These are phyloP conservation scores for Sesbania bispinosa DNA, from an alignment of 306 rosid genomes.

Conservation along the genomic window DNA sequence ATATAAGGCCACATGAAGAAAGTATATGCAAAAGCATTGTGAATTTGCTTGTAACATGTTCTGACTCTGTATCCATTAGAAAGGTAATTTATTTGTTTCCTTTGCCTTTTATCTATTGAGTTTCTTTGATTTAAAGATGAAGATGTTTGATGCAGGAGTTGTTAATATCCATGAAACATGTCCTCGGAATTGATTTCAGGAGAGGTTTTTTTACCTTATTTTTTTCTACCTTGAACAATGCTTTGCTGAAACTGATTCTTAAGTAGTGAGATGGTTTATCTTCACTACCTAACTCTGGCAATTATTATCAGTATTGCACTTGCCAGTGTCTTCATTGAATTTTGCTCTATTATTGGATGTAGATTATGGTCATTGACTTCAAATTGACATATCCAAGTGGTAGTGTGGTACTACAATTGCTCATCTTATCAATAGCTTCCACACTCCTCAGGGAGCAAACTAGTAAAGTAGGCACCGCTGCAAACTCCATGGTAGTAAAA, in stretches of 20 bases:
- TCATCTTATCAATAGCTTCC: constrained; percentile 59
- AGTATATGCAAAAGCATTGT: constrained; percentile 98
- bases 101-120: background rate
- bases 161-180: constrained; percentile 91
- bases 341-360: constrained; percentile 8
- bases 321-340: background rate
- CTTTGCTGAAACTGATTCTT: background rate
- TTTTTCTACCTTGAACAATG: background rate
- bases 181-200: constrained; percentile 97
- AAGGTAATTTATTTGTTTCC: constrained; percentile 49
- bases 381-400: constrained; percentile 67
- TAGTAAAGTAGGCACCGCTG: constrained; percentile 41
- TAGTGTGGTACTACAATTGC: constrained; percentile 65
- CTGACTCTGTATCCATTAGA: constrained; percentile 93
- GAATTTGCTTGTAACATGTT: too few relatives aligned
- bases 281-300: background rate
- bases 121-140: constrained; percentile 11
- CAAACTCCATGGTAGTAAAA: background rate
- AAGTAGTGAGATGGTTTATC: background rate
- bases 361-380: constrained; percentile 54
- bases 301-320: constrained; percentile 10
- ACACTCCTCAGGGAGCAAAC: constrained; percentile 62
- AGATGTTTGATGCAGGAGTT: constrained; percentile 71
- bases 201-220: constrained; percentile 44
- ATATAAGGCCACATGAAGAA: constrained; percentile 95